Conservation (phyloP, 768 basidiomycete genomes). For the Pholiota conissans region DNA sequence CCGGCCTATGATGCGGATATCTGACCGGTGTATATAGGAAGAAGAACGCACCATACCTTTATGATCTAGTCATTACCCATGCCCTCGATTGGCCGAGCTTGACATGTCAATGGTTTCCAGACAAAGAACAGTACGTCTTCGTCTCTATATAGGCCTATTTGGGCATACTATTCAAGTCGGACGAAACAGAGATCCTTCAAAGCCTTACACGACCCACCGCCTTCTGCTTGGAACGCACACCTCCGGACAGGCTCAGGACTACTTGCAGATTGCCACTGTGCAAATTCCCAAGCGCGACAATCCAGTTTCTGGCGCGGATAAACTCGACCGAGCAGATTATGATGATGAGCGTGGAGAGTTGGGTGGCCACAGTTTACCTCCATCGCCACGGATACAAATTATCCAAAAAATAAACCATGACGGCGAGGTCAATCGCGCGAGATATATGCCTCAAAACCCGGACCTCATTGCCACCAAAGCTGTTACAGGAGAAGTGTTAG, state of each 20-base stretch:
- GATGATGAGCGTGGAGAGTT: constrained; percentile 94
- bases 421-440: constrained; percentile 94
- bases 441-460: constrained; percentile 99
- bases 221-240: constrained; percentile 97
- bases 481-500: constrained; percentile 82
- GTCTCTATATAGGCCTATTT: neutral
- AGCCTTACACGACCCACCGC: constrained; percentile 93
- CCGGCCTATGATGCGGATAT: neutral
- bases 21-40: constrained; percentile 55
- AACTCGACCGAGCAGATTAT: constrained; percentile 77
- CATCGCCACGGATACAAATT: constrained; percentile 85
- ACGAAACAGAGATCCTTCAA: constrained; percentile 72
- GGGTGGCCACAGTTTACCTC: constrained; percentile 85
- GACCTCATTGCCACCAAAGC: constrained; percentile 96
- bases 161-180: neutral
- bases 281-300: constrained; percentile 86
- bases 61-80: constrained; percentile 96
- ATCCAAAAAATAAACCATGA: constrained; percentile 94
- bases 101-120: constrained; percentile 99
- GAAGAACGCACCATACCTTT: constrained; percentile 97
- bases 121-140: constrained; percentile 80
- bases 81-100: constrained; percentile 97
- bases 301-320: constrained; percentile 61
- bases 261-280: constrained; percentile 93
- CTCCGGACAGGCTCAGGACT: constrained; percentile 90